A percentile compares a stretch with the other conserved stretches of the same genome.
These are phyloP conservation scores for Acorus calamus DNA, from an alignment of 106 monocot genomes.

Conservation along the genomic window DNA sequence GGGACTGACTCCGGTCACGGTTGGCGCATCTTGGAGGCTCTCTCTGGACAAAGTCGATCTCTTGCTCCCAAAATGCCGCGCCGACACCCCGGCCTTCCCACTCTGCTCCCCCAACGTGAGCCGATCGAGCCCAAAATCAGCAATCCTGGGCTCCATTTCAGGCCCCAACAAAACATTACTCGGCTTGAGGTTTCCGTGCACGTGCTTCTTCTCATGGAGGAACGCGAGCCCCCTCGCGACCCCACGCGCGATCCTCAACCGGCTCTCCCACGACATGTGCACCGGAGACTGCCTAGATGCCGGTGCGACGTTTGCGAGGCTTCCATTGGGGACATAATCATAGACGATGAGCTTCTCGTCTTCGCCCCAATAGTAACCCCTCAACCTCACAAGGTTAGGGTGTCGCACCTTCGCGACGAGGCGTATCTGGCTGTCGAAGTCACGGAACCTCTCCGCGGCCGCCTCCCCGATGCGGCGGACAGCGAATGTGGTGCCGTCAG, in stretches of 20 bases:
- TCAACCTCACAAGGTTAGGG: slow-evolving; percentile 62
- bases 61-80: slow-evolving; percentile 81
- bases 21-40: slow-evolving; percentile 66
- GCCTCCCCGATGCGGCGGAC: slow-evolving; percentile 80
- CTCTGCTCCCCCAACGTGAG: slow-evolving; percentile 25
- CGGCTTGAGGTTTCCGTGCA: slow-evolving; percentile 91
- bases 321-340: slow-evolving; percentile 85
- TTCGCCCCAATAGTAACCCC: slow-evolving; percentile 92
- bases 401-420: slow-evolving; percentile 67
- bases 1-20: slow-evolving; percentile 34
- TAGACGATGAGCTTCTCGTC: slow-evolving; percentile 93
- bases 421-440: slow-evolving; percentile 79
- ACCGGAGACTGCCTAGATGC: slow-evolving; percentile 26
- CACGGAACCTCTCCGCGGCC: slow-evolving; percentile 53
- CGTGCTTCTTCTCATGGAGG: slow-evolving; percentile 83
- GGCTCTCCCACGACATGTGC: slow-evolving; percentile 46
- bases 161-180: slow-evolving; percentile 63
- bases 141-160: slow-evolving; percentile 67
- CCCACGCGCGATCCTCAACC: slow-evolving; percentile 72
- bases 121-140: slow-evolving; percentile 74
- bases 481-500: slow-evolving; percentile 73
- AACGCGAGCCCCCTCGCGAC: slow-evolving; percentile 68
- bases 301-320: slow-evolving; percentile 70
- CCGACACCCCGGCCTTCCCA: slow-evolving; percentile 34
- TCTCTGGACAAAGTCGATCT: slow-evolving; percentile 62